Evolutionary conservation across 31 red algal species (phyloP), one percentile per base, ranked within the genome.

Genomic region (Odonthalia washingtoniensis): DNA sequence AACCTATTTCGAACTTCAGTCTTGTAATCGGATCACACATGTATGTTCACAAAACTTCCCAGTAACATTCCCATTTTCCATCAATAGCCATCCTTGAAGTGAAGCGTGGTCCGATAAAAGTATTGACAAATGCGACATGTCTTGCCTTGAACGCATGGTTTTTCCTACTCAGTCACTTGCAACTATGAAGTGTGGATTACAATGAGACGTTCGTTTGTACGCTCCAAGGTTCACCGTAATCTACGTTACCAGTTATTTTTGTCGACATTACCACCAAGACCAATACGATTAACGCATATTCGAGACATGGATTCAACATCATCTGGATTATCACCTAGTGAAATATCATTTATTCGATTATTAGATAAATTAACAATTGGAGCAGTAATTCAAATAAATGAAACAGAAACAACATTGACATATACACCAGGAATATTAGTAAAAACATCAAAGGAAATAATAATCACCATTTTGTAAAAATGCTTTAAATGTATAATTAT

Each of bases 331-430:
- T 88, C 83, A 4, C 79, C 83, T 53, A 41, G 81, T 37, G 96
- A 98, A 64, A 83, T 98, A 67, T 95, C 93, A 57, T 90, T 98
- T 45, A 87, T 98, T 33, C 86, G 96, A 31, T 86, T 98, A 1
- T 57, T 98, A 21, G 96, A 98, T 91, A 90, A 93, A 69, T 75
- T 98, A 60, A 98, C 93, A 1, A 84, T 70, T 44, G 96, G 93
- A 34, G 83, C 90, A 41, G 46, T 82, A 37, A 84, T 98, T 44
- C 70, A 95, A 57, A 92, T 98, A 46, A 93, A 98, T 64, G 92
- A 90, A 42, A 93, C 92, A 3, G 90, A 91, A 42, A 93, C 90
- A 43, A 68, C 83, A 30, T 62, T 98, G 14, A 78, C 63, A 24
- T 94, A 90, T 74, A 90, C 74, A 24, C 96, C 96, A 4, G 96